These are phyloP conservation scores for Phaseolus lunatus DNA, from an alignment of 306 rosid species.

Conservation along the genomic window DNA sequence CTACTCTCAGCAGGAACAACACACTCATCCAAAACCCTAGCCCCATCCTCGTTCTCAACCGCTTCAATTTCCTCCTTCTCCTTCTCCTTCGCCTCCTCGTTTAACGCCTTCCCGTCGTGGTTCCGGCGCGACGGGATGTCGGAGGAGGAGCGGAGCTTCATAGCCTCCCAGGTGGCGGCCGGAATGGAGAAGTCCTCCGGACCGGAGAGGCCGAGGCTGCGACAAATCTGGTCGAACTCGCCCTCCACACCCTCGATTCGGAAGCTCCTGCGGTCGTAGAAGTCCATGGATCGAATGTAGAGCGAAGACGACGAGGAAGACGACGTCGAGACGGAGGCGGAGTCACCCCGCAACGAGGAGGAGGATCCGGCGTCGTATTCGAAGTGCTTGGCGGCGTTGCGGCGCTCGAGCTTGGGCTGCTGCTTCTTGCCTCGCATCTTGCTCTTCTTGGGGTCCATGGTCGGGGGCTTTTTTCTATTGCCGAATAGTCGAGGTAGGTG, in stretches of 20 bases:
- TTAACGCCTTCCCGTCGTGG: constrained; percentile 22
- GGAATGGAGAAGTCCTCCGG: constrained; percentile 83
- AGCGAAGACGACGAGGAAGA: constrained; percentile 50
- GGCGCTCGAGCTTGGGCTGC: constrained; percentile 81
- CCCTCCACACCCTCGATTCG: constrained; percentile 79
- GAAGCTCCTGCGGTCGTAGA: constrained; percentile 67
- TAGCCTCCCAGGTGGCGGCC: constrained; percentile 70
- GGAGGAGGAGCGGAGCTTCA: constrained; percentile 68
- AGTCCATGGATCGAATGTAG: constrained; percentile 72
- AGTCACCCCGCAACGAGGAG: constrained; percentile 45
- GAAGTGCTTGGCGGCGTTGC: constrained; percentile 74
- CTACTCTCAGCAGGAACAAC: constrained; percentile 46
- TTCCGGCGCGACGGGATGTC: constrained; percentile 58
- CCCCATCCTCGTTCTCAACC: constrained; percentile 43
- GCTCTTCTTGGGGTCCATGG: constrained; percentile 57
- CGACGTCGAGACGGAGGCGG: neutral
- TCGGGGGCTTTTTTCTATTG: constrained; percentile 42
- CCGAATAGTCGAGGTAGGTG: constrained; percentile 67
- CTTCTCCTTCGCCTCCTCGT: constrained; percentile 37
- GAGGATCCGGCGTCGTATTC: constrained; percentile 68
- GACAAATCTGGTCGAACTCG: constrained; percentile 66
- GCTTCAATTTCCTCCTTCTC: constrained; percentile 38
- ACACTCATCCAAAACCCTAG: constrained; percentile 47
- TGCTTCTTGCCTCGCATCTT: constrained; percentile 41
- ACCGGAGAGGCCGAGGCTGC: constrained; percentile 68